A percentile compares a stretch with the other conserved stretches of the same genome.
phyloP scores from a whole-genome alignment of 73 alveolate genomes.

The Stentor roeselii region DNA sequence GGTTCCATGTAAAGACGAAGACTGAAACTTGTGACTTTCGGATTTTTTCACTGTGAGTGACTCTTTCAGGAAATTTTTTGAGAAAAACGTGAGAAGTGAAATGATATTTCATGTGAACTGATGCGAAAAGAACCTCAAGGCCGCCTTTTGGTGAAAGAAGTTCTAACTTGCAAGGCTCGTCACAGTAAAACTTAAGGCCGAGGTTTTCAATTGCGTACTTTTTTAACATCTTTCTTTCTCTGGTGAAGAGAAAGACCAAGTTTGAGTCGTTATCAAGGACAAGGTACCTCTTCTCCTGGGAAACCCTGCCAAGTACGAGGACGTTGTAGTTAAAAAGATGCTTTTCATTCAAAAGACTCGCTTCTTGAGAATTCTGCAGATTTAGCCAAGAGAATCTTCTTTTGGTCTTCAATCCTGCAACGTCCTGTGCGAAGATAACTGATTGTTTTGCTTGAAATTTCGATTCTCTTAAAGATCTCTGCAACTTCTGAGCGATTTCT shows the following conservation, averaged over 20 bases:
- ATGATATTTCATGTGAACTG: background rate
- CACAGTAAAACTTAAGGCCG: background rate
- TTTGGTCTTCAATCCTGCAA: background rate
- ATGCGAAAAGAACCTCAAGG: background rate
- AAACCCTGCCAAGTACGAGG: background rate
- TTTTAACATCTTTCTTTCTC: background rate
- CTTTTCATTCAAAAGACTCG: background rate
- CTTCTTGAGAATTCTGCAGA: background rate
- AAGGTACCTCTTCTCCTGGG: slow-evolving; percentile 8
- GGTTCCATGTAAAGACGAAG: background rate
- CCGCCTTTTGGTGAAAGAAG: background rate
- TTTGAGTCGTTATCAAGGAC: background rate
- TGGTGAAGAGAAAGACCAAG: background rate
- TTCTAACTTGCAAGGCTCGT: background rate
- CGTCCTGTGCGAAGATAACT: background rate
- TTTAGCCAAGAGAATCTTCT: slow-evolving; percentile 4
- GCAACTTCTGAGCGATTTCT: slow-evolving; percentile 7
- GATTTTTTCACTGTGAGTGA: background rate
- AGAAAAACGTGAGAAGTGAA: background rate
- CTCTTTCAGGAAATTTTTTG: background rate
- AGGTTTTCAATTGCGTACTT: background rate
- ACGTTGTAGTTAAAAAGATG: background rate
- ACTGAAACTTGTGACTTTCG: background rate
- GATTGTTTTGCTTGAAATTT: background rate
- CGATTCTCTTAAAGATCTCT: background rate